Evolutionary conservation across 1,284 basidiomycete genomes (phyloP).

Genomic region (Leccinum subspadiceum): DNA sequence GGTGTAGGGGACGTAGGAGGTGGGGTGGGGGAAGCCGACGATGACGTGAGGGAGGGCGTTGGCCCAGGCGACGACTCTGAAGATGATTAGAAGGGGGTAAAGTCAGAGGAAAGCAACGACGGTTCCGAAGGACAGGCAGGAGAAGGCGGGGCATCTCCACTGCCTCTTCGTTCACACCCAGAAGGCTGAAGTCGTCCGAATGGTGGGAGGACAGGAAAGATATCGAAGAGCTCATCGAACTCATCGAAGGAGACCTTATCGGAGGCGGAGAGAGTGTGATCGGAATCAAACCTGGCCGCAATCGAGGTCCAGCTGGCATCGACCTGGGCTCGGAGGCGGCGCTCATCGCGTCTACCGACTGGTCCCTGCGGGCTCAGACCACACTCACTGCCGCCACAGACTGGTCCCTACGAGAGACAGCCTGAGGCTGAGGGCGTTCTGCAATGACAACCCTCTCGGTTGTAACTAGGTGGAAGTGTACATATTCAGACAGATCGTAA

Average conservation of each 20-base stretch:
- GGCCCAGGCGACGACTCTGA: slow-evolving; percentile 32
- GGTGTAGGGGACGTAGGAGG: slow-evolving; percentile 28
- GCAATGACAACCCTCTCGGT: slow-evolving; percentile 17
- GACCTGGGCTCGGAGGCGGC: slow-evolving; percentile 23
- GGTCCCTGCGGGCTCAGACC: slow-evolving; percentile 35
- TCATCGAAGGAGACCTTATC: slow-evolving; percentile 43
- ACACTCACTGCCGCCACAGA: slow-evolving; percentile 38
- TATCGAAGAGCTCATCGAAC: slow-evolving; percentile 47
- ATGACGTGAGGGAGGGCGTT: slow-evolving; percentile 33
- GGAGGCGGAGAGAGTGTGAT: slow-evolving; percentile 42
- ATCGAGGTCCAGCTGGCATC: slow-evolving; percentile 29
- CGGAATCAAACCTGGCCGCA: slow-evolving; percentile 20
- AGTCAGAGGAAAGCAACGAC: slow-evolving; percentile 33
- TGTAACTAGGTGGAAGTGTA: slow-evolving; percentile 30
- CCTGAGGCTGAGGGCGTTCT: slow-evolving; percentile 22
- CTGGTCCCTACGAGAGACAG: slow-evolving; percentile 39
- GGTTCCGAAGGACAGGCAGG: slow-evolving; percentile 33
- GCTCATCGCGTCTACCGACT: slow-evolving; percentile 39
- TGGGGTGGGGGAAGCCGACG: slow-evolving; percentile 33
- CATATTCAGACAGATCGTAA: slow-evolving; percentile 49
- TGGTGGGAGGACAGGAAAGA: slow-evolving; percentile 75
- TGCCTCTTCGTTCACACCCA: slow-evolving; percentile 36
- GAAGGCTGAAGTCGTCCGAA: slow-evolving; percentile 61
- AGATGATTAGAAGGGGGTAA: slow-evolving; percentile 35
- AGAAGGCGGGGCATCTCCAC: slow-evolving; percentile 20